phyloP scores from a whole-genome alignment of 164 flowering plant genomes.

The Cinnamomum micranthum region DNA sequence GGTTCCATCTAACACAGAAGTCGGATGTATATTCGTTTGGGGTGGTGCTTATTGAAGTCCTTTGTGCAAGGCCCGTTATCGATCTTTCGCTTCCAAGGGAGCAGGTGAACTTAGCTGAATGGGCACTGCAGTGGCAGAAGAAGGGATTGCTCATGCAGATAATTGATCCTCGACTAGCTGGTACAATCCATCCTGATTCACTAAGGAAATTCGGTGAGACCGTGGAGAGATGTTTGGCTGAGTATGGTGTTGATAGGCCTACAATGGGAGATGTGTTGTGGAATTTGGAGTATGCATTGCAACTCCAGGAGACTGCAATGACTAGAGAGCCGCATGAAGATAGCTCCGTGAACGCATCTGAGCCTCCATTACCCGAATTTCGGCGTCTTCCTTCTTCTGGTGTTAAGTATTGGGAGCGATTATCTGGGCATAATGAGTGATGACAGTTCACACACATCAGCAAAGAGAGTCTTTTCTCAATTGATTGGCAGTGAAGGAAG shows the following conservation, averaged over 20 bases:
- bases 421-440: too few species aligned
- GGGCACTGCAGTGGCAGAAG: conserved; percentile 20
- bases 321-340: background rate
- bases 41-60: conserved; percentile 25
- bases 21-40: conserved; percentile 13
- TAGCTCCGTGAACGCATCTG: background rate
- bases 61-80: conserved; percentile 47
- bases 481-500: too few species aligned
- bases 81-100: conserved; percentile 41
- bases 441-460: too few species aligned
- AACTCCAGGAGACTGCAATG: conserved; percentile 2
- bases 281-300: conserved; percentile 4
- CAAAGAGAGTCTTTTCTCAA: too few species aligned
- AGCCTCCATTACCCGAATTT: background rate
- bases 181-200: conserved; percentile 23
- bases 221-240: conserved; percentile 8
- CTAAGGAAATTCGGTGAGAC: conserved; percentile 19
- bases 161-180: conserved; percentile 28
- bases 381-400: background rate
- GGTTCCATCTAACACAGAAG: conserved; percentile 6
- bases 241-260: conserved; percentile 4
- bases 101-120: conserved; percentile 45
- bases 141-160: conserved; percentile 24
- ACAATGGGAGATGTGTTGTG: conserved; percentile 9
- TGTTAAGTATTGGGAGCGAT: too few species aligned